These are phyloP conservation scores for Salmacisia buchloeana DNA, from an alignment of 1,284 basidiomycete genomes.

Conservation along the genomic window DNA sequence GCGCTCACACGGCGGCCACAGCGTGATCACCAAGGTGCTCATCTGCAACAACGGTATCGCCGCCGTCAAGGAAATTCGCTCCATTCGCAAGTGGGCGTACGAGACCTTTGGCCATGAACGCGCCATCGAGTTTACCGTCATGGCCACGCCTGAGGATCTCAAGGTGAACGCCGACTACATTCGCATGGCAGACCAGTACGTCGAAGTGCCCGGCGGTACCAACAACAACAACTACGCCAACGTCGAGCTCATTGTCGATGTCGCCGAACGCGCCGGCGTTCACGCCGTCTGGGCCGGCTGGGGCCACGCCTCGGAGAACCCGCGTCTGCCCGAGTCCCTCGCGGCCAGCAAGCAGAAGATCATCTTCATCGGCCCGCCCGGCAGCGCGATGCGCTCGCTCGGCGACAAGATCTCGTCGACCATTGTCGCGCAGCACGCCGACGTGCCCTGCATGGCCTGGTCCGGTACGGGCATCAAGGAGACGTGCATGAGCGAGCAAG, in stretches of 20 bases:
- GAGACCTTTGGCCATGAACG: conserved; percentile 96
- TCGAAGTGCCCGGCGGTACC: conserved; percentile 94
- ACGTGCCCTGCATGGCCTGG: conserved; percentile 99
- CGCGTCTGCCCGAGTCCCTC: conserved; percentile 90
- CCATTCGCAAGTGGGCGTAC: conserved; percentile 98
- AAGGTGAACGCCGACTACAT: conserved; percentile 99
- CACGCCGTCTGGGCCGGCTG: conserved; percentile 99
- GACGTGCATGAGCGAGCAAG: conserved; percentile 75
- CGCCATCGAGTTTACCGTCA: conserved; percentile 95
- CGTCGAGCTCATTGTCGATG: conserved; percentile 96
- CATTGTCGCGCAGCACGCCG: conserved; percentile 92
- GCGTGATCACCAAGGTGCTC: conserved; percentile 91
- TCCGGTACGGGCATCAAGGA: conserved; percentile 91
- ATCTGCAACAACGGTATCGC: conserved; percentile 72
- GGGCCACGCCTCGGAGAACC: conserved; percentile 99
- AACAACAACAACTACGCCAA: conserved; percentile 99
- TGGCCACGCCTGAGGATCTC: conserved; percentile 95
- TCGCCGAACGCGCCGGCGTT: conserved; percentile 92
- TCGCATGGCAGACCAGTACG: conserved; percentile 98
- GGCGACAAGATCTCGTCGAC: conserved; percentile 99
- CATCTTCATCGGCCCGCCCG: conserved; percentile 97
- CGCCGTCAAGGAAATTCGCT: conserved; percentile 98
- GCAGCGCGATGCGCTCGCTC: conserved; percentile 96
- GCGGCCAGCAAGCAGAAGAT: conserved; percentile 89
- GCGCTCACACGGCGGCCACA: conserved; percentile 84